Base-by-base conservation (phyloP, 176 grass and related monocot species). In the Phragmites australis region DNA sequence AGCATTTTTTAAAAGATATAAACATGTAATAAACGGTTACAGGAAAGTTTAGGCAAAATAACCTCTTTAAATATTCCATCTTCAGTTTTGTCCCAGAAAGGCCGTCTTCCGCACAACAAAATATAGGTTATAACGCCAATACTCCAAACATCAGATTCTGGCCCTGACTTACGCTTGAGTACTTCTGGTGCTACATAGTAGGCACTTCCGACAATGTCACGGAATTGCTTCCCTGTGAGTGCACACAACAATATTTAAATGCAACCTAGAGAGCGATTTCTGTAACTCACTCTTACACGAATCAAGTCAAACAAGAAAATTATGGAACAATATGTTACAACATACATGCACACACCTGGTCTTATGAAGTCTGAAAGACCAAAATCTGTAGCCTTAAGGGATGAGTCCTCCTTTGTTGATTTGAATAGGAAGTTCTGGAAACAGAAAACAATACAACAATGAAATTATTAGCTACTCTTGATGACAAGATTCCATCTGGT, bases 71-170 rank as follows among this genome's bases (percentile, higher is more conserved):
- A 94, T 76, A 92, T 90, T 79, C 94, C 94, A 90, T 97, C 94
- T 86, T 97, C 94, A 74, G 94, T 97, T 92, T 94, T 97, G 80
- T 97, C 94, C 94, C 94, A 97, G 74, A 97, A 97, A 50, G 94
- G 94, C 1, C 94, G 87, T 51, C 87, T 83, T 78, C 94, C 94
- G 17, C 94, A 97, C 51, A 97, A 84, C 75, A 97, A 82, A 90
- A 97, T 97, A 68, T 97, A 97, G 68, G 89, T 94, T 79, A 97
- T 97, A 57, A 97, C 94, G 65, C 94, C 94, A 86, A 97, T 97
- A 72, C 94, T 97, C 94, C 94, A 97, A 79, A 89, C 94, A 3
- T 94, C 94, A 22, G 94, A 97, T 77, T 90, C 94, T 13, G 94
- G 94, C 1, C 94, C 94, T 48, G 94, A 97, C 53, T 82, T 89